A percentile compares a stretch with the other conserved stretches of the same genome.
Conservation (phyloP, 78 protist species). For the Protostelium mycophagum region DNA sequence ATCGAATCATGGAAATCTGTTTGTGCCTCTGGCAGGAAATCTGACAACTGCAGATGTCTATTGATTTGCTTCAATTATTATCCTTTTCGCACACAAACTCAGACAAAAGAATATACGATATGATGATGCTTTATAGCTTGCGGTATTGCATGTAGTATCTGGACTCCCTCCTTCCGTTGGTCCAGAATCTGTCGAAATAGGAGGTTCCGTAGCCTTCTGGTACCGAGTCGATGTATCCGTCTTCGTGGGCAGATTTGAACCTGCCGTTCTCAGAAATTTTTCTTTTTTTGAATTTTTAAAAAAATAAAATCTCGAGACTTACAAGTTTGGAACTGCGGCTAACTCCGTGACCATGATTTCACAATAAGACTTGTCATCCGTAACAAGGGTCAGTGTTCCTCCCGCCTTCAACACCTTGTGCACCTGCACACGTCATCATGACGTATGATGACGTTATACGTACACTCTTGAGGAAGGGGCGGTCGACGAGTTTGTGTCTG, state of each 20-base stretch:
- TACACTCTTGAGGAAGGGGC: conserved; percentile 11
- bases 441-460: background rate
- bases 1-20: too few species aligned
- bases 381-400: conserved; percentile 55
- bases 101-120: too few species aligned
- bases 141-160: conserved; percentile 50
- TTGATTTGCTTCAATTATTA: too few species aligned
- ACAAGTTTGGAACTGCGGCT: background rate
- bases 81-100: too few species aligned
- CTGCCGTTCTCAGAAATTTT: background rate
- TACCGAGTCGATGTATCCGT: conserved; percentile 9
- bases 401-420: conserved; percentile 48
- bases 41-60: too few species aligned
- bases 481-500: conserved; percentile 29
- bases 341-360: conserved; percentile 18
- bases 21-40: too few species aligned
- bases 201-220: conserved; percentile 74
- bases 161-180: conserved; percentile 46
- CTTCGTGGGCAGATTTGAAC: conserved; percentile 37
- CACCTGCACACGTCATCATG: conserved; percentile 5
- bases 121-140: conserved; percentile 36
- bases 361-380: conserved; percentile 52
- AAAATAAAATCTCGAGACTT: too few species aligned
- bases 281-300: conserved; percentile 12
- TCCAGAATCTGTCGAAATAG: conserved; percentile 71